These are phyloP conservation scores for Alloascoidea hylecoeti DNA, from an alignment of 805 yeast species.

Conservation along the genomic window DNA sequence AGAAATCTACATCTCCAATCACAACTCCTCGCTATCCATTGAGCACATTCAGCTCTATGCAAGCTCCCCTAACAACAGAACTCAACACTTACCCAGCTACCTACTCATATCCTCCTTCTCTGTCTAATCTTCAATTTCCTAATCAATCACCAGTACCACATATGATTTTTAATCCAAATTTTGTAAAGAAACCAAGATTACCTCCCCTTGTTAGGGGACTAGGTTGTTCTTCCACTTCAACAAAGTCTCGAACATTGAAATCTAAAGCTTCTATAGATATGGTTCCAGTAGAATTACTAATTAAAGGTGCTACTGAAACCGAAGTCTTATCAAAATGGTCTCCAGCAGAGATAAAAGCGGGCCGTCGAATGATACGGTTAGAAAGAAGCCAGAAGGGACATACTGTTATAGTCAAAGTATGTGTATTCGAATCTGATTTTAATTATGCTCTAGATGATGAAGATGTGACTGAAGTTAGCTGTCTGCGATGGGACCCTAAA, in stretches of 20 bases:
- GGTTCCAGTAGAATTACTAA: neutral
- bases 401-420: neutral
- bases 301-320: neutral
- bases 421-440: too few relatives aligned
- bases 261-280: neutral
- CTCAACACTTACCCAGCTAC: too few relatives aligned
- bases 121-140: too few relatives aligned
- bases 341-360: neutral
- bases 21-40: too few relatives aligned
- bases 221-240: neutral
- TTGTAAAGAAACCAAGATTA: neutral
- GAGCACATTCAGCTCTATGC: too few relatives aligned
- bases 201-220: neutral
- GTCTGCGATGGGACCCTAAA: constrained; percentile 1
- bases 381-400: neutral
- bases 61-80: too few relatives aligned
- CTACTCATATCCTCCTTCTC: too few relatives aligned
- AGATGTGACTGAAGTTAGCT: neutral
- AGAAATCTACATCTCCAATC: too few relatives aligned
- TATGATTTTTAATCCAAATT: too few relatives aligned
- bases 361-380: neutral
- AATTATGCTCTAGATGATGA: neutral
- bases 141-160: too few relatives aligned
- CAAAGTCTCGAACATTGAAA: neutral
- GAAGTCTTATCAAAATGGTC: neutral